phyloP scores from a whole-genome alignment of 331 rosid genomes.

The Pyrus hybrid region DNA sequence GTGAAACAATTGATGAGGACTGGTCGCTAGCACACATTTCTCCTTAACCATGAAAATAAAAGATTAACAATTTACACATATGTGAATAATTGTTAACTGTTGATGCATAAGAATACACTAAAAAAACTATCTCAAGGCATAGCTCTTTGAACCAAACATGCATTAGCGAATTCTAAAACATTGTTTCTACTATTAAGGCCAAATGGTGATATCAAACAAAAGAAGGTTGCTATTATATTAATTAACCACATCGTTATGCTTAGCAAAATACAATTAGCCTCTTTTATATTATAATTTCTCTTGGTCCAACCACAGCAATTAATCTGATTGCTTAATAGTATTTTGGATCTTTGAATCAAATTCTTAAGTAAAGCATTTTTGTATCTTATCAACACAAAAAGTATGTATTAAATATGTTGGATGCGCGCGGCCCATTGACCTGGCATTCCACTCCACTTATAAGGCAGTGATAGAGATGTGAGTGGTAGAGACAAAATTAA shows the following conservation, averaged over 20 bases:
- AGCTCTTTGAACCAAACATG: background rate
- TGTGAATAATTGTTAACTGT: background rate
- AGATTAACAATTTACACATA: background rate
- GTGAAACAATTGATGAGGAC: background rate
- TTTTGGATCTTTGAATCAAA: slow-evolving; percentile 1
- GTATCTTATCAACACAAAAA: background rate
- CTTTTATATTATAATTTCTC: background rate
- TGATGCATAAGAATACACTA: background rate
- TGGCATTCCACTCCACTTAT: slow-evolving; percentile 67
- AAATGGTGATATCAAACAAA: background rate
- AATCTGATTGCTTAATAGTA: background rate
- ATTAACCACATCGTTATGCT: background rate
- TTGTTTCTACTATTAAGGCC: no score
- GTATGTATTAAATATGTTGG: slow-evolving; percentile 5
- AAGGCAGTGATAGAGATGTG: slow-evolving; percentile 53
- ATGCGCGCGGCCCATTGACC: slow-evolving; percentile 32
- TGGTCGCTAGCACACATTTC: background rate
- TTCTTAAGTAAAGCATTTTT: background rate
- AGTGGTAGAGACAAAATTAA: slow-evolving; percentile 63
- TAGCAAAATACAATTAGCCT: background rate
- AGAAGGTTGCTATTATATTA: background rate
- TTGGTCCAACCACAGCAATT: background rate
- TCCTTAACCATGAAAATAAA: background rate
- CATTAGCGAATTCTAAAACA: background rate
- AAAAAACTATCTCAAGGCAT: no score